These are phyloP conservation scores for Sechiopsis laciniata DNA, from an alignment of 306 rosid species.

Conservation along the genomic window DNA sequence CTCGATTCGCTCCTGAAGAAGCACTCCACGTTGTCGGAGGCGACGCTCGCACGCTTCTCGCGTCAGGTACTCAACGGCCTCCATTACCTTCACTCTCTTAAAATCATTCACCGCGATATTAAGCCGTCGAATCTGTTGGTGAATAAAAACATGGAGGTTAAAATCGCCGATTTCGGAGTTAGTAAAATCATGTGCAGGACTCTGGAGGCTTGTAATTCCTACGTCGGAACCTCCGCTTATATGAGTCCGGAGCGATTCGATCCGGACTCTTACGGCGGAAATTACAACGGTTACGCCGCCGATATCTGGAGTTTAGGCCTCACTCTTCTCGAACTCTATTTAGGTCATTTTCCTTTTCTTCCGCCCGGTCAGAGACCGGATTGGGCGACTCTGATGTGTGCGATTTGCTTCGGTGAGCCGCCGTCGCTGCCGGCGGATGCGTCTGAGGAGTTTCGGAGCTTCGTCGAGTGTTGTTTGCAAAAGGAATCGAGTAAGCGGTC, in stretches of 20 bases:
- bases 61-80: constrained; percentile 65
- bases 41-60: constrained; percentile 45
- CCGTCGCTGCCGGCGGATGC: constrained; percentile 55
- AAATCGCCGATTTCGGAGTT: constrained; percentile 85
- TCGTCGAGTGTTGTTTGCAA: constrained; percentile 66
- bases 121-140: constrained; percentile 73
- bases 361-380: constrained; percentile 83
- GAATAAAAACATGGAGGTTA: constrained; percentile 46
- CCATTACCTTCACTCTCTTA: constrained; percentile 63
- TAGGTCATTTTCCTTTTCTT: constrained; percentile 85
- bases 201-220: constrained; percentile 69
- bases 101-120: constrained; percentile 77
- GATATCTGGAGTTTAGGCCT: constrained; percentile 93
- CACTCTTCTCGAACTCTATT: constrained; percentile 68
- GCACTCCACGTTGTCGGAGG: constrained; percentile 53
- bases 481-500: constrained; percentile 71
- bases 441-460: constrained; percentile 51
- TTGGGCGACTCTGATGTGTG: constrained; percentile 86
- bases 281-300: constrained; percentile 65
- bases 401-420: constrained; percentile 77
- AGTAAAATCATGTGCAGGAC: constrained; percentile 69
- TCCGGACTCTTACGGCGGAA: constrained; percentile 73
- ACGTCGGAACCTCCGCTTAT: constrained; percentile 91
- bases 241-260: constrained; percentile 97
- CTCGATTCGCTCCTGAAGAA: constrained; percentile 40